phyloP scores from a whole-genome alignment of 495 filamentous ascomycete genomes.

The Neurospora sp. region DNA sequence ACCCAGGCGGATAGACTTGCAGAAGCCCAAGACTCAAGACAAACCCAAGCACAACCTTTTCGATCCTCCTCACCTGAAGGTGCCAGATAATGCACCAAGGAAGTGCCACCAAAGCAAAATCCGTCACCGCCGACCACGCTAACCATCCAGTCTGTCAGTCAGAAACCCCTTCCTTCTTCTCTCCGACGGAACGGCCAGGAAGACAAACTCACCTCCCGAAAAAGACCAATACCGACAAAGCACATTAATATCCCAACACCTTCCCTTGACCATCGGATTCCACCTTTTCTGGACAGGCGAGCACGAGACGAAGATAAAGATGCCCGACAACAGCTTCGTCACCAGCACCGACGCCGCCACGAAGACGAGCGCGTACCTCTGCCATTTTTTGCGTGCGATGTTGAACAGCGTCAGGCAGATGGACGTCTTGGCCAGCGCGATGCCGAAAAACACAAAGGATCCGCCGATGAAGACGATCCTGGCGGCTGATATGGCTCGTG shows the following conservation, averaged over 20 bases:
- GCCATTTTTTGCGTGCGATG: not conserved
- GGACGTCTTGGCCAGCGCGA: not conserved
- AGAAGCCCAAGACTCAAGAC: conserved; percentile 20
- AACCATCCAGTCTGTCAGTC: not conserved
- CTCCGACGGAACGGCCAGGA: not conserved
- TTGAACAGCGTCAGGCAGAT: not conserved
- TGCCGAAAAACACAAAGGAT: not conserved
- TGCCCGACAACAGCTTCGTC: not conserved
- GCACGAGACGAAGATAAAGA: not conserved
- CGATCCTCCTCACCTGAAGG: conserved; percentile 11
- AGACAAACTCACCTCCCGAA: not conserved
- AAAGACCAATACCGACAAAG: not conserved
- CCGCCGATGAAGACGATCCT: not conserved
- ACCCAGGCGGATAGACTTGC: conserved; percentile 1
- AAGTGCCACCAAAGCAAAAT: conserved; percentile 6
- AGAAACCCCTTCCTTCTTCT: not conserved
- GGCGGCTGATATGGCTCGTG: not conserved
- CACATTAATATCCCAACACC: not conserved
- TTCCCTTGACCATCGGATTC: not conserved
- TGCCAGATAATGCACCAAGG: conserved; percentile 22
- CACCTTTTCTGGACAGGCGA: not conserved
- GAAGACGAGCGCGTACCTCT: not conserved
- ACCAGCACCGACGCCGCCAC: not conserved
- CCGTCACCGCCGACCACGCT: conserved; percentile 6
- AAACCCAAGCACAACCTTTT: conserved; percentile 16